These are phyloP conservation scores for Arctium minus DNA, from an alignment of 129 eudicot species.

Conservation along the genomic window DNA sequence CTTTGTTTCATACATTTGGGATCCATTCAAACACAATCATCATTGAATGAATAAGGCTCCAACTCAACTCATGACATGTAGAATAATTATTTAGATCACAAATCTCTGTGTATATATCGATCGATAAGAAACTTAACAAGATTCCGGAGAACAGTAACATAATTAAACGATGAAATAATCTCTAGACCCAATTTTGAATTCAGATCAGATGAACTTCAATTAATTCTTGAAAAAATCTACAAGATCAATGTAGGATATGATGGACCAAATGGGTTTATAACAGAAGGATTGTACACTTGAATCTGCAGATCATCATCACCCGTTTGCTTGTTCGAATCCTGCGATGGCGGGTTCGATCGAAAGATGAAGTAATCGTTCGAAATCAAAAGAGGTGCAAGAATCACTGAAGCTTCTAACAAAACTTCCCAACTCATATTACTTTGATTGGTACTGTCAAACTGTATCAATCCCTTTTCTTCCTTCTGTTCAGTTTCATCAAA, in stretches of 20 bases:
- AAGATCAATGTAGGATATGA: neutral
- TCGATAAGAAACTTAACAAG: neutral
- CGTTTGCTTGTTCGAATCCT: constrained; percentile 5
- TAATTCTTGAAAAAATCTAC: neutral
- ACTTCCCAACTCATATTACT: constrained; percentile 50
- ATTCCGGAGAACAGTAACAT: neutral
- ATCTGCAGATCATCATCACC: constrained; percentile 34
- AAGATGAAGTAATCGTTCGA: constrained; percentile 20
- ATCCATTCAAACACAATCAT: too few species aligned
- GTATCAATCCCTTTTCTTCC: constrained; percentile 39
- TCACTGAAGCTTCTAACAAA: constrained; percentile 60
- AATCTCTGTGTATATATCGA: neutral
- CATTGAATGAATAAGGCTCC: too few species aligned
- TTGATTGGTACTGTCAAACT: constrained; percentile 8
- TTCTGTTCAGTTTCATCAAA: constrained; percentile 23
- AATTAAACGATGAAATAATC: neutral
- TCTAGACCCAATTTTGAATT: constrained; percentile 7
- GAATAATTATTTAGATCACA: neutral
- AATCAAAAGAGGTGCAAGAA: constrained; percentile 29
- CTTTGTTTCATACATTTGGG: neutral
- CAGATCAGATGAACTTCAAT: neutral
- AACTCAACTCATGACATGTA: too few species aligned
- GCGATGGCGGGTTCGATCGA: neutral
- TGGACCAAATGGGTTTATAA: constrained; percentile 37
- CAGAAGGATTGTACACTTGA: constrained; percentile 46